These are phyloP conservation scores for Artemisia argyi DNA, from an alignment of 129 eudicot genomes.

Conservation along the genomic window DNA sequence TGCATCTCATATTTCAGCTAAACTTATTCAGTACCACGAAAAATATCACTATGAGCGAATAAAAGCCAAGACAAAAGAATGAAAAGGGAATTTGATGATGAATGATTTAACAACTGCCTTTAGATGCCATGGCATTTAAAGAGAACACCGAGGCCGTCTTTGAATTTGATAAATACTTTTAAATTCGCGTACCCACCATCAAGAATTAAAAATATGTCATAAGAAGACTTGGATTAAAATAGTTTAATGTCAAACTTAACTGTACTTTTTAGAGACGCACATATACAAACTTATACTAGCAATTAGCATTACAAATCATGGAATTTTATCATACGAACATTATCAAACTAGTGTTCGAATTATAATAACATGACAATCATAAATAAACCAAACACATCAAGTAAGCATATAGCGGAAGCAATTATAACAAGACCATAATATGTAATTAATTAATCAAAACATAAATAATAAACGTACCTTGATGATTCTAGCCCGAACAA, in stretches of 20 bases:
- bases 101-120: conserved; percentile 21
- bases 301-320: conserved; percentile 23
- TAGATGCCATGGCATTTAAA: conserved; percentile 15
- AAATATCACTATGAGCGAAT: background rate
- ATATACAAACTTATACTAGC: conserved; percentile 17
- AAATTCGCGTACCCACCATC: conserved; percentile 10
- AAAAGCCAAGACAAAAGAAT: conserved; percentile 17
- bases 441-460: too few relatives aligned
- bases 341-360: conserved; percentile 29
- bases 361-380: too few relatives aligned
- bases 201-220: conserved; percentile 7
- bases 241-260: conserved; percentile 16
- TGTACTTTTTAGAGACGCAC: conserved; percentile 18
- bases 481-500: too few relatives aligned
- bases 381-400: too few relatives aligned
- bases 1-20: conserved; percentile 38
- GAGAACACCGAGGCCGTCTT: conserved; percentile 11
- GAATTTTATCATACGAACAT: conserved; percentile 15
- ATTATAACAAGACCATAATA: too few relatives aligned
- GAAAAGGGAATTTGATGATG: conserved; percentile 29
- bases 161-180: conserved; percentile 12
- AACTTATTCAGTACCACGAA: background rate
- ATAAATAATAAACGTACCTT: too few relatives aligned
- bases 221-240: conserved; percentile 11
- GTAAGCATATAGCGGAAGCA: too few relatives aligned